Evolutionary conservation across 306 rosid genomes (phyloP).

Genomic region (Albizia julibrissin): DNA sequence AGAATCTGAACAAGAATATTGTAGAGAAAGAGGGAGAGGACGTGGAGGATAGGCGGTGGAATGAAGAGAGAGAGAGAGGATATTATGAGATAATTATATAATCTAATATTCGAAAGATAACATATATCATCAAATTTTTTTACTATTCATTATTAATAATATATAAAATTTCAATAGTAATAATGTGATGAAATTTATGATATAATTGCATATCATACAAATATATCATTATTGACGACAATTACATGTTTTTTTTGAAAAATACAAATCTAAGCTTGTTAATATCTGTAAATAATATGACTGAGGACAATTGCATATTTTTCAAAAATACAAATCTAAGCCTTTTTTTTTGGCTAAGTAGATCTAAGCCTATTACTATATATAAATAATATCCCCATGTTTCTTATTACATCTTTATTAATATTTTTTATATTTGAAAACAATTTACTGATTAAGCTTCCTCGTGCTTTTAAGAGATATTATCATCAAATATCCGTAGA

Average conservation of each 20-base stretch:
- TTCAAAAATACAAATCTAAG: too few species aligned
- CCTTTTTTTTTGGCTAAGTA: too few species aligned
- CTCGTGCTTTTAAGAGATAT: neutral
- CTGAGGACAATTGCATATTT: too few species aligned
- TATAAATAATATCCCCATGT: neutral
- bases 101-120: neutral
- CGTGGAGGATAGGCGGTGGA: conserved; percentile 49
- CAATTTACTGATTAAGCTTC: neutral
- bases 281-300: neutral
- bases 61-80: conserved; percentile 26
- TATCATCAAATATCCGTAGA: too few species aligned
- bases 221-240: neutral
- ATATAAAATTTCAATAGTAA: neutral
- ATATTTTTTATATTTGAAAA: neutral
- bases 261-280: neutral
- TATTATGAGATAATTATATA: neutral
- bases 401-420: neutral
- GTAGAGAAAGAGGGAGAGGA: conserved; percentile 3
- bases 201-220: neutral
- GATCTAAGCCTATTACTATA: too few species aligned
- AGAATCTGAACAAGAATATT: conserved; percentile 29
- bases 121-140: neutral
- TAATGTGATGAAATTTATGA: neutral
- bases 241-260: neutral
- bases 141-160: neutral